Base-by-base conservation (phyloP, 2,329 filamentous ascomycete genomes). In the Hirsutella rhossiliensis region DNA sequence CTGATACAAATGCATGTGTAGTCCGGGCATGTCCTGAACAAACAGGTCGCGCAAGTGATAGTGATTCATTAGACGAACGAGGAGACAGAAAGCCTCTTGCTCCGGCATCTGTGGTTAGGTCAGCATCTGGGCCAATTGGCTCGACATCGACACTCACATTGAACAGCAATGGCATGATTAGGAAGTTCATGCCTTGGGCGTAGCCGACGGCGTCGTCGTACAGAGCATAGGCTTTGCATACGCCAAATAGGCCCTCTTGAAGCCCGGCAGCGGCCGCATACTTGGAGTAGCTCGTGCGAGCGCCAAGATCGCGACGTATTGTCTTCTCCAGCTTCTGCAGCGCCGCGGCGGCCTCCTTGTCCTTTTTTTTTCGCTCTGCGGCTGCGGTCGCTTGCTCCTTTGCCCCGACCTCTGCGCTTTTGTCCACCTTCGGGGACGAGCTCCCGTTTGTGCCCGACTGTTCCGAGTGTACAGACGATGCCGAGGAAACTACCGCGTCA, bases 101-200 rank as follows among this genome's bases (percentile, higher is more conserved):
- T 97, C 90, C 3, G 89, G 85, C 89, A 97, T 95, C 80, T 86
- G 31, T 18, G 23, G 7, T 46, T 3, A 20, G 11, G 48, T 63
- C 47, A 62, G 47, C 29, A 17, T 8, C 8, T 5, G 7, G 5
- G 12, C 20, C 12, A 32, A n/a, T 27, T 19, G 8, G 5, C 3
- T 18, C 18, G 20, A 20, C 4, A 15, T 18, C 4, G 32, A 27
- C 13, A 62, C 80, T 71, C 66, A 85, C 82, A 61, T 96, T 97
- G 67, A 98, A 96, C 1, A 98, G 71, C 17, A 98, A 64, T 20
- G 94, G 92, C 88, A 97, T 97, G 41, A 88, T 85, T 47, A 98
- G 78, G 57, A 98, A 98, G 60, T 97, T 98, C 85, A 98, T 96
- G 58, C 92, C 92, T 63, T 98, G 92, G 0, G 94, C 90, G 62